These are phyloP conservation scores for Corynascus novoguineensis DNA, from an alignment of 495 filamentous ascomycete species.

Conservation along the genomic window DNA sequence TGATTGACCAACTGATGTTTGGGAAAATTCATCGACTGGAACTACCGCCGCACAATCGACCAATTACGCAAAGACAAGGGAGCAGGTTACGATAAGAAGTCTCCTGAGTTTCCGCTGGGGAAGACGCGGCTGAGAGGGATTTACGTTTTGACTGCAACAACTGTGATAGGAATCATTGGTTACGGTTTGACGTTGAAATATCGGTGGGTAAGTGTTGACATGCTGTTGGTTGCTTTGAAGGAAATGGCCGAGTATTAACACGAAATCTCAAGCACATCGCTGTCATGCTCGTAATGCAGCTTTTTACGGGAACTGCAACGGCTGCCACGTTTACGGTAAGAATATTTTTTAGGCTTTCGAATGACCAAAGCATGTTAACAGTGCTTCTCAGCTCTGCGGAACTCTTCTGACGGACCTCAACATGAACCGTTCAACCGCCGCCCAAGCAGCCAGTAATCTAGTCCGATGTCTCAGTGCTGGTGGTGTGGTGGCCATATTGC, in stretches of 20 bases:
- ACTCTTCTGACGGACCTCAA: conserved; percentile 31
- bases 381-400: conserved; percentile 10
- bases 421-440: conserved; percentile 13
- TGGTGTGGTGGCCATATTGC: conserved; percentile 5
- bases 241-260: neutral
- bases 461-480: conserved; percentile 10
- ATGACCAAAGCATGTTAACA: neutral
- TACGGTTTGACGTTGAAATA: conserved; percentile 7
- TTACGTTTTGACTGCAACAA: neutral
- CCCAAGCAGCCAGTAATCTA: conserved; percentile 12
- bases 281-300: conserved; percentile 11
- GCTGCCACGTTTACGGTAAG: conserved; percentile 4
- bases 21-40: conserved; percentile 48
- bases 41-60: conserved; percentile 38
- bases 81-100: conserved; percentile 7
- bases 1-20: neutral
- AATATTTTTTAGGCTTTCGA: too few species aligned
- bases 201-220: neutral
- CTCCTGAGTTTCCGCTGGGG: conserved; percentile 56
- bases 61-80: neutral
- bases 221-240: neutral
- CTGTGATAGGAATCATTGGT: conserved; percentile 5
- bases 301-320: conserved; percentile 7
- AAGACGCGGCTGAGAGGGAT: conserved; percentile 51
- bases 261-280: conserved; percentile 2